These are phyloP conservation scores for Ogataea methanolica DNA, from an alignment of 805 yeast species.

Conservation along the genomic window DNA sequence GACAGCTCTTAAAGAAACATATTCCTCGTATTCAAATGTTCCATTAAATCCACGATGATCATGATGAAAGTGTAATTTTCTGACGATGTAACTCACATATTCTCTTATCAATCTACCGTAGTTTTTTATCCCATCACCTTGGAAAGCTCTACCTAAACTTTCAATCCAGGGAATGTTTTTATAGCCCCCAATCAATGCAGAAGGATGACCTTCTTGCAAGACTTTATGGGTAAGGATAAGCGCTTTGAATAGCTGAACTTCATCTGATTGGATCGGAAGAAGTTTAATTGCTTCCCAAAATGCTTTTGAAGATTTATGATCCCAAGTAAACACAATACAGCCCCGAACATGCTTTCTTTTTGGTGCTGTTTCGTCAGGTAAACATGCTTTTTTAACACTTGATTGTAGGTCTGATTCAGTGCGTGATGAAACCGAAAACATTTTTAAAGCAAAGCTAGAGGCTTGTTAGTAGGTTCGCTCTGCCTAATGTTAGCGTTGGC, in stretches of 20 bases:
- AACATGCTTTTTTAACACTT: conserved; percentile 78
- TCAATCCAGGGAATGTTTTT: conserved; percentile 74
- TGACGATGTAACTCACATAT: conserved; percentile 64
- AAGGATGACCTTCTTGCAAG: conserved; percentile 96
- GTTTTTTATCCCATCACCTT: conserved; percentile 38
- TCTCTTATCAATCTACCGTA: conserved; percentile 74
- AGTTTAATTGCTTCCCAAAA: conserved; percentile 82
- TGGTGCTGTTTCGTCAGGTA: conserved; percentile 84
- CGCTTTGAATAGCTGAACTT: conserved; percentile 81
- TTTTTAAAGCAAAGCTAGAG: background rate
- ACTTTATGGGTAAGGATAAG: conserved; percentile 85
- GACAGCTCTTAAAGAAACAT: conserved; percentile 78
- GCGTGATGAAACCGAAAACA: conserved; percentile 21
- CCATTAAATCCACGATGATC: conserved; percentile 89
- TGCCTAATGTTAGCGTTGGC: background rate
- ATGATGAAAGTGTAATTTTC: conserved; percentile 78
- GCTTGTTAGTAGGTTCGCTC: background rate
- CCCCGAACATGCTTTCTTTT: conserved; percentile 95
- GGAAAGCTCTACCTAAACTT: conserved; percentile 57
- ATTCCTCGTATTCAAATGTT: conserved; percentile 93
- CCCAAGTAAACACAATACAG: conserved; percentile 96
- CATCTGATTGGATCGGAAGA: conserved; percentile 76
- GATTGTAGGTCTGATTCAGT: conserved; percentile 37
- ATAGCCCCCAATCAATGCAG: conserved; percentile 75
- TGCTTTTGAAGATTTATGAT: conserved; percentile 75